phyloP scores from a whole-genome alignment of 345 rosid species.

The Erucastrum elatum region DNA sequence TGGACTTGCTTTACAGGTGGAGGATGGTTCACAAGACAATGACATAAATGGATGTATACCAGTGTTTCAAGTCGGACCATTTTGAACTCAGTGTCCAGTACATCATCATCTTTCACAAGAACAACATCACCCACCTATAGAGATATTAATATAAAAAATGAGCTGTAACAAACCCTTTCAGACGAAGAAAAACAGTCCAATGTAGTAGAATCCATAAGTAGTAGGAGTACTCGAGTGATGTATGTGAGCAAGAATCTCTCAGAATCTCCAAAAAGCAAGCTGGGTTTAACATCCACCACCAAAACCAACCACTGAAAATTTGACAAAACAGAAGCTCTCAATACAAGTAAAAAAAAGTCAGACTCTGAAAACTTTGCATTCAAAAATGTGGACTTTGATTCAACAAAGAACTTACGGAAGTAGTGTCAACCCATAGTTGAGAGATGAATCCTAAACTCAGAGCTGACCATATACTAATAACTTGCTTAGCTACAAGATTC shows the following conservation, averaged over 20 bases:
- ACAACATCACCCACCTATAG: constrained; percentile 85
- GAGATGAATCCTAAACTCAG: constrained; percentile 74
- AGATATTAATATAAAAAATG: constrained; percentile 16
- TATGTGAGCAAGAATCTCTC: constrained; percentile 73
- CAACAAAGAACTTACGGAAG: constrained; percentile 46
- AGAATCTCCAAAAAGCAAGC: constrained; percentile 78
- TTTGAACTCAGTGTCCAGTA: constrained; percentile 57
- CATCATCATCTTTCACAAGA: constrained; percentile 68
- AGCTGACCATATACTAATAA: constrained; percentile 72
- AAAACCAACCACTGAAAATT: constrained; percentile 47
- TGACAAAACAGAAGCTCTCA: background rate
- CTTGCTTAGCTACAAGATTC: constrained; percentile 80
- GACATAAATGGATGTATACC: constrained; percentile 42
- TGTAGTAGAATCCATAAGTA: background rate
- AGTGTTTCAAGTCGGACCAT: constrained; percentile 80
- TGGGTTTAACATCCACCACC: constrained; percentile 78
- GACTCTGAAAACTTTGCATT: background rate
- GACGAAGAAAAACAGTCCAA: background rate
- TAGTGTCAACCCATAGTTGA: constrained; percentile 81
- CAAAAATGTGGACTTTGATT: background rate
- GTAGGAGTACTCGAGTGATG: constrained; percentile 50
- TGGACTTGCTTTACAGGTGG: too few species aligned
- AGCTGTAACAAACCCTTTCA: background rate
- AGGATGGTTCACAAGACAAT: too few species aligned
- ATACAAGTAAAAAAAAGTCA: background rate